phyloP scores from a whole-genome alignment of 352 stramenopile species.

The Phytophthora sojae region DNA sequence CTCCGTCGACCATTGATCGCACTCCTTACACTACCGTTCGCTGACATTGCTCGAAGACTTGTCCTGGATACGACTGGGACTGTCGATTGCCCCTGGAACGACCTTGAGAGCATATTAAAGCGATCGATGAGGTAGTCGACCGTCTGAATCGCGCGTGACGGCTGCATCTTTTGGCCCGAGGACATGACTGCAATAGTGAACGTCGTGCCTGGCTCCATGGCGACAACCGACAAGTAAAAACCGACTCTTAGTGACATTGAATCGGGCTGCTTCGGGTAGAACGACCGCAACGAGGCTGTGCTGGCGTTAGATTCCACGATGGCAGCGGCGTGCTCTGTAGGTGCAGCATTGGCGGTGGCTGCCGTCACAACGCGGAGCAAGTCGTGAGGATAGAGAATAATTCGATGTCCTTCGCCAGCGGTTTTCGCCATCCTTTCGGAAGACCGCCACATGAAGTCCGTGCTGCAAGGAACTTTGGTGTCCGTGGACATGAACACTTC shows the following conservation, averaged over 20 bases:
- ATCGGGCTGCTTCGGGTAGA: constrained; percentile 24
- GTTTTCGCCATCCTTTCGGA: constrained; percentile 24
- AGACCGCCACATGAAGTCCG: constrained; percentile 78
- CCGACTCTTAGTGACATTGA: constrained; percentile 10
- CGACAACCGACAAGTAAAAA: constrained; percentile 73
- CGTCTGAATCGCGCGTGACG: constrained; percentile 63
- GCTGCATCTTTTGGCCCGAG: constrained; percentile 66
- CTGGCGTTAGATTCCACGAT: constrained; percentile 15
- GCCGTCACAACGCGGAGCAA: constrained; percentile 27
- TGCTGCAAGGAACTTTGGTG: constrained; percentile 68
- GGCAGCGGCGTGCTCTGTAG: constrained; percentile 10
- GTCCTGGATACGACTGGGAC: not conserved
- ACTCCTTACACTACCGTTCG: not conserved
- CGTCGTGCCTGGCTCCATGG: constrained; percentile 41
- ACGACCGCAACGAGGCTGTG: constrained; percentile 18
- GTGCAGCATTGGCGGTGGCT: constrained; percentile 17
- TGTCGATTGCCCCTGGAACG: constrained; percentile 31
- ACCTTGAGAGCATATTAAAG: constrained; percentile 69
- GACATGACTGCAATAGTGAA: constrained; percentile 69
- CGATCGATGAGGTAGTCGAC: constrained; percentile 75
- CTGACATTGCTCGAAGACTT: not conserved
- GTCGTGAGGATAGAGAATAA: constrained; percentile 70
- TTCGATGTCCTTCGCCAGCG: constrained; percentile 44
- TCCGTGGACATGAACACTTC: constrained; percentile 76
- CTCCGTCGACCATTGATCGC: constrained; percentile 1